Evolutionary conservation across 176 grass and related monocot species (phyloP).

Genomic region (Hyparrhenia diplandra): DNA sequence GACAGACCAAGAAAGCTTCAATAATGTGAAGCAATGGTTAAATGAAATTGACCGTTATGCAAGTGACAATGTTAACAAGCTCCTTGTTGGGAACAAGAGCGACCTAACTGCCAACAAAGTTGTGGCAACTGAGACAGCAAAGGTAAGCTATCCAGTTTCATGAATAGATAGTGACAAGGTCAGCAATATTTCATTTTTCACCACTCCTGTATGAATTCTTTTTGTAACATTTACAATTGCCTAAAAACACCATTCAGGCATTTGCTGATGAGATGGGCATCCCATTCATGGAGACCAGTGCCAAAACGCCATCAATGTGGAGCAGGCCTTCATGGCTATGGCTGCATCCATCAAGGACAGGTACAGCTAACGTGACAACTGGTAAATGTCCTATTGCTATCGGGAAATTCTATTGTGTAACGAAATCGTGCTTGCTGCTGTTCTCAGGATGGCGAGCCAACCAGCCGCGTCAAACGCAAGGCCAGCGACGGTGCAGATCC

Average conservation of each 20-base stretch:
- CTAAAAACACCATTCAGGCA: slow-evolving; percentile 30
- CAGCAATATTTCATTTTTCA: not conserved
- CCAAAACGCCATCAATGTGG: slow-evolving; percentile 66
- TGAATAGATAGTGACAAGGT: not conserved
- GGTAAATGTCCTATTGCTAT: not conserved
- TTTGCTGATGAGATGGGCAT: slow-evolving; percentile 82
- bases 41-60: slow-evolving; percentile 88
- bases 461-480: slow-evolving; percentile 45
- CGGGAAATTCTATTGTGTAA: not conserved
- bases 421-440: not conserved
- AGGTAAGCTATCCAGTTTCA: slow-evolving; percentile 25
- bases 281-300: slow-evolving; percentile 76
- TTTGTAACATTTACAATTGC: not conserved
- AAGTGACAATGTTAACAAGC: slow-evolving; percentile 82
- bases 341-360: slow-evolving; percentile 61
- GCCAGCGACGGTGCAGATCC: slow-evolving; percentile 64
- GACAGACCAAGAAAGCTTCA: slow-evolving; percentile 87
- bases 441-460: slow-evolving; percentile 67
- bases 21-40: slow-evolving; percentile 84
- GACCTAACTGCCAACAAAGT: slow-evolving; percentile 80
- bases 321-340: slow-evolving; percentile 77
- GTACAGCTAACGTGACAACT: not conserved
- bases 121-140: slow-evolving; percentile 67
- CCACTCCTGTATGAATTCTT: not conserved
- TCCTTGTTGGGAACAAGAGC: slow-evolving; percentile 77